Evolutionary conservation across 2,329 filamentous ascomycete species (phyloP), one percentile per base, ranked within the genome.

Genomic region (Teratosphaeria epicoccoides): DNA sequence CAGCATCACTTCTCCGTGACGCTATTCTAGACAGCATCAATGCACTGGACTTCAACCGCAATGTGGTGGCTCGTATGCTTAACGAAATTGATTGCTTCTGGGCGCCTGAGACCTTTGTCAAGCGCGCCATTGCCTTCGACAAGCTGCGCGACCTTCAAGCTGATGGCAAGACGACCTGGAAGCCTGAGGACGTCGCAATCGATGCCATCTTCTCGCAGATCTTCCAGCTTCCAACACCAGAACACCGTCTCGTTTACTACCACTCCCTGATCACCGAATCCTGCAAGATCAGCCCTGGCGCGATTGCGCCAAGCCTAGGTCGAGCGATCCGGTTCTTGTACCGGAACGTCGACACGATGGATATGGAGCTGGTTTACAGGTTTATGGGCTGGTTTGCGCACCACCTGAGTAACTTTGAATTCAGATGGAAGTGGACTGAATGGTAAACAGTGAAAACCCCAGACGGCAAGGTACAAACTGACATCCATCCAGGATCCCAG

Each of bases 381-480:
- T 97, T 97, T 71, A 76, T 95, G 66, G 91, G 97, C 68, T 98
- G 93, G 93, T 98, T 98, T 66, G 81, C 91, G 17, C 93, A 98
- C 68, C 93, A 98, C 73, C 73, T 98, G 59, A 96, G 90, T 72
- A 98, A 98, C 73, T 98, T 98, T 66, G 93, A 95, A 49, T 98
- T 97, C 68, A 93, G 93, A 9, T 98, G 93, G 93, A 97, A 97
- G 71, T 98, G 93, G 93, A 84, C 86, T 14, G 93, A 98, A 72
- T 98, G 93, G 93, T 81, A 69, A 61, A 76, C 20, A 11, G 43
- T 10, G 60, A 62, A 59, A 64, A n/a, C 25, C 2, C 24, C 2
- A 47, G 14, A n/a, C 23, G n/a, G 9, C 12, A 28, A 24, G 24
- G 11, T 6, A 51, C 55, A 53, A 43, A 57, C 59, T 53, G 33